Evolutionary conservation across 768 basidiomycete genomes (phyloP).

Genomic region (Kwoniella botswanensis): DNA sequence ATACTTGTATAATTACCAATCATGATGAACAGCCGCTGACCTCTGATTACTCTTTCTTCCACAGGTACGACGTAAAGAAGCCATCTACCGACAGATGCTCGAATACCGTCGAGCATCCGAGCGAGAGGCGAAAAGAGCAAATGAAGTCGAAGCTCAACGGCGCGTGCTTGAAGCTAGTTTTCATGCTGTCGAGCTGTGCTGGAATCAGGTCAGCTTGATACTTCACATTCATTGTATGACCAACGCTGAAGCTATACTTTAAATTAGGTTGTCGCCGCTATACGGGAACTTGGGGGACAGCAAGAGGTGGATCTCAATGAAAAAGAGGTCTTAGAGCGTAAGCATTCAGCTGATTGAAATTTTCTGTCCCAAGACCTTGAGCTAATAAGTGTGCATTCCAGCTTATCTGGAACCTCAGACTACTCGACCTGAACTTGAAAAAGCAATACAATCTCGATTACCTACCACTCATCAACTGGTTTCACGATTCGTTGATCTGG

Average conservation of each 20-base stretch:
- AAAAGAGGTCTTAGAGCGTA: conserved; percentile 38
- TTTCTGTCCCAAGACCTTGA: background rate
- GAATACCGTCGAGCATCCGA: conserved; percentile 50
- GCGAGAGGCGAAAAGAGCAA: conserved; percentile 41
- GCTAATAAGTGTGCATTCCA: conserved; percentile 9
- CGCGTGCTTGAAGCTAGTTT: conserved; percentile 46
- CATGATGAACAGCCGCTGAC: background rate
- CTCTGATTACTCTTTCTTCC: background rate
- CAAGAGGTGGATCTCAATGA: conserved; percentile 18
- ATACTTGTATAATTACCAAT: background rate
- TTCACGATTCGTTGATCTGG: conserved; percentile 31
- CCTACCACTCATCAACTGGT: conserved; percentile 41
- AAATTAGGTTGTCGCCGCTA: conserved; percentile 42
- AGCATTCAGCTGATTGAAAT: conserved; percentile 10
- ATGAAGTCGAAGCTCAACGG: conserved; percentile 46
- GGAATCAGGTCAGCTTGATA: conserved; percentile 44
- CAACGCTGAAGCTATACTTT: background rate
- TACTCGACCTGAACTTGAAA: conserved; percentile 34
- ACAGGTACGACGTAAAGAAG: conserved; percentile 43
- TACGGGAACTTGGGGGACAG: conserved; percentile 38
- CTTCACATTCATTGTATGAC: background rate
- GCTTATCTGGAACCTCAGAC: conserved; percentile 39
- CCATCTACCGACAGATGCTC: conserved; percentile 56
- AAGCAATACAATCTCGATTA: conserved; percentile 40
- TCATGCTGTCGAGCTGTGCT: conserved; percentile 51